A percentile compares a stretch with the other conserved stretches of the same genome.
Conservation (phyloP, 169 alveolate species). For the Perkinsus olseni region DNA sequence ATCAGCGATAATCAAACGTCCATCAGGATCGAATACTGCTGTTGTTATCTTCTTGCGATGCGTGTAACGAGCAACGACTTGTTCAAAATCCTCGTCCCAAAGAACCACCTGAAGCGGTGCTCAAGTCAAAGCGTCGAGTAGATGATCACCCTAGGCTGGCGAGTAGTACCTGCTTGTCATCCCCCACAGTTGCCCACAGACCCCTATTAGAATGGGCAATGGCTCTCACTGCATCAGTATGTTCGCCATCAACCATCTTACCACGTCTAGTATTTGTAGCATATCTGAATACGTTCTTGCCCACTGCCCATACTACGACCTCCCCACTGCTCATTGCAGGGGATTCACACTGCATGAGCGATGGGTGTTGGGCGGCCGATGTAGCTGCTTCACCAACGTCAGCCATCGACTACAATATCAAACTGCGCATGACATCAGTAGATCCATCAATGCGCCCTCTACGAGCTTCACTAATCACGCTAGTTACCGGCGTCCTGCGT, state of each 20-base stretch:
- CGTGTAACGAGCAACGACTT: not conserved
- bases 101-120: not conserved
- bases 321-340: not conserved
- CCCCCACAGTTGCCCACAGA: not conserved
- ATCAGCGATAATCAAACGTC: not conserved
- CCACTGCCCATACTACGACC: not conserved
- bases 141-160: no score
- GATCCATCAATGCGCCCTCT: not conserved
- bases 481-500: no score
- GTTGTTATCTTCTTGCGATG: not conserved
- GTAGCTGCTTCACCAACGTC: not conserved
- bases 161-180: not conserved
- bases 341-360: not conserved
- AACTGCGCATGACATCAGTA: not conserved
- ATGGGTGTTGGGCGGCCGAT: not conserved
- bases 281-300: not conserved
- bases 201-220: not conserved
- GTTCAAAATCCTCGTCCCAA: not conserved
- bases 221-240: not conserved
- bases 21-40: not conserved
- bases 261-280: not conserved
- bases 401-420: not conserved
- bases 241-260: not conserved
- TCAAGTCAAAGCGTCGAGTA: no score
- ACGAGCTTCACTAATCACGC: not conserved